phyloP scores from a whole-genome alignment of 1,139 yeast species.

The Zygosaccharomyces pseudobailii region DNA sequence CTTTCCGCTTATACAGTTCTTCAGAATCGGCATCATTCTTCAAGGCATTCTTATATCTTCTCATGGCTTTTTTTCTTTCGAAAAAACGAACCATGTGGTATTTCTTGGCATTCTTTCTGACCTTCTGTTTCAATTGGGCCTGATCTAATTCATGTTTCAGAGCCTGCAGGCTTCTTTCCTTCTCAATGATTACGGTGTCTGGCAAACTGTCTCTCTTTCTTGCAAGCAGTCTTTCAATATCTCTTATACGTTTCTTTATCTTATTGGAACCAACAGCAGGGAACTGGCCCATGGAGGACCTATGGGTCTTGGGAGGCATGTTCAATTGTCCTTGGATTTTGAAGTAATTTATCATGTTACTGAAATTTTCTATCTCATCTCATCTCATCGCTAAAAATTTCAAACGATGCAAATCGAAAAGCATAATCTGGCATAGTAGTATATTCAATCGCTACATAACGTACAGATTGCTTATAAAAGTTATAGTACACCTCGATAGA shows the following conservation, averaged over 20 bases:
- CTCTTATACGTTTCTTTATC: conserved; percentile 82
- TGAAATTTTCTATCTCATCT: background rate
- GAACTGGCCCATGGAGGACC: conserved; percentile 26
- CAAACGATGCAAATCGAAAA: background rate
- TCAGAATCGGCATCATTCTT: conserved; percentile 37
- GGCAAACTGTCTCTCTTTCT: conserved; percentile 56
- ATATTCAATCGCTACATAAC: background rate
- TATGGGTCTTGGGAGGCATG: conserved; percentile 1
- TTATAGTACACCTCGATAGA: background rate
- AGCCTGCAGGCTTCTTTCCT: conserved; percentile 82
- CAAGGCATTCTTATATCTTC: conserved; percentile 63
- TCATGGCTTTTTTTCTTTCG: conserved; percentile 80
- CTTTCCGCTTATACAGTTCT: conserved; percentile 49
- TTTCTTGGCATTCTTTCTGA: conserved; percentile 61
- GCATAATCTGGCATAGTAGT: background rate
- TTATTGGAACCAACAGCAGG: conserved; percentile 41
- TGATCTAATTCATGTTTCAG: conserved; percentile 60
- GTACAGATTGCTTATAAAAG: background rate
- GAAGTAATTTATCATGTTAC: background rate
- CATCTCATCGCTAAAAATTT: conserved; percentile 7
- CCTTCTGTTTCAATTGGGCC: conserved; percentile 47
- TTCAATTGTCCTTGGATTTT: background rate
- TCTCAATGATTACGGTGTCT: conserved; percentile 70
- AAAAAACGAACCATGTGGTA: conserved; percentile 94
- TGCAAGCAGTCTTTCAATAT: conserved; percentile 62